Base-by-base conservation (phyloP, 768 basidiomycete species). In the Leucosporidium creatinivorum region DNA sequence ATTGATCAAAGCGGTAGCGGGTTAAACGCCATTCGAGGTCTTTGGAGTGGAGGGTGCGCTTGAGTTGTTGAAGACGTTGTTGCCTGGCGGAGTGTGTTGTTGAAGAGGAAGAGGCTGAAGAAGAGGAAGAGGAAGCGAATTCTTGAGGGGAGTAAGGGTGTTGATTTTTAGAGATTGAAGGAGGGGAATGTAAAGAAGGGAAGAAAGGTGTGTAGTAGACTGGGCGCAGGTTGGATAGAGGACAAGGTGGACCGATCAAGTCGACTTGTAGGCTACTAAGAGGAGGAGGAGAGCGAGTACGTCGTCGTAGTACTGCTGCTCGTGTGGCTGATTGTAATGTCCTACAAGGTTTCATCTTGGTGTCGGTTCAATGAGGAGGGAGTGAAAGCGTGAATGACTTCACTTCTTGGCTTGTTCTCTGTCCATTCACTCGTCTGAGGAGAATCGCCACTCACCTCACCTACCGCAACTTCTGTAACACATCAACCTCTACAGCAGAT, bases 111-210 rank as follows among this genome's bases (percentile, higher is more conserved):
- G 65, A 7, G 48, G 62, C 17, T 28, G 64, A 61, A 25, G 60
- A 56, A n/a, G 62, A 62, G 23, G 66, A 7, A 26, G 66, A 56
- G 39, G 68, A 56, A 31, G 68, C 65, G 67, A 75, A 75, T 60
- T 75, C 74, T 61, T 68, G 52, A 62, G 73, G 74, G 19, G 72
- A 73, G 68, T 75, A 75, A 1, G 74, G 74, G 58, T 75, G 74
- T 19, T 67, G 65, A n/a, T 44, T 44, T 15, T 44, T 55, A 58
- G 30, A 21, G n/a, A 12, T 64, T 21, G 33, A 48, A 55, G 18
- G 63, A 19, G 13, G 33, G 23, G 31, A 64, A 54, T 9, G 63
- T 1, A 72, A 67, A 2, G 55, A 33, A 1, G 69, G 65, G 62
- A 73, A 74, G 19, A 72, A 56, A 0, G 74, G 69, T 23, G 69